Base-by-base conservation (phyloP, 805 yeast genomes). In the Pichia paraexigua region DNA sequence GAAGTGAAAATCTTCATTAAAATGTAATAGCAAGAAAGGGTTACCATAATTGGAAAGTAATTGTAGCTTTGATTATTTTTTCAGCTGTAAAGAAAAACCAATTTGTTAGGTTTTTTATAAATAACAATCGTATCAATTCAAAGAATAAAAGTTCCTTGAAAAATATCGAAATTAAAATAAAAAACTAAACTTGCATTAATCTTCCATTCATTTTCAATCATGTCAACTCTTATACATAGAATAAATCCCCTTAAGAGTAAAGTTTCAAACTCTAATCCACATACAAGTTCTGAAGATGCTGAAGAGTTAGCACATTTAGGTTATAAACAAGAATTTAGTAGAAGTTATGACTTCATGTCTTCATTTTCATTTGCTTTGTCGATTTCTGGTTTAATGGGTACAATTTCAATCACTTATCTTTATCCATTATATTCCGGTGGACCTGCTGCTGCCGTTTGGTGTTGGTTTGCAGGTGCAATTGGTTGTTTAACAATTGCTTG, bases 331-430 rank as follows among this genome's bases (percentile, higher is more conserved):
- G 87, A 82, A 56, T 71, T 83, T 54, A 69, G 65, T 53, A 75
- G 88, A 63, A 74, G 71, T 47, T 82, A 80, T 66, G 72, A 77
- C 20, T 73, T 80, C 51, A 57, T 80, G 45, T 80, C 83, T 44
- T 82, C 83, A 10, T 81, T 78, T 57, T 83, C 85, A 4, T 80
- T 80, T 56, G 85, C 85, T 4, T 74, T 80, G 43, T 77, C 83
- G 28, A 80, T 81, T 56, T 82, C 83, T 63, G 86, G 87, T 20
- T 69, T 82, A 46, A 74, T 80, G 65, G 86, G 87, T 15, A 78
- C 85, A 41, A 75, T 80, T 37, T 71, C 84, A 12, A 78, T 83
- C 37, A 78, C 82, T 10, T 68, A 74, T 46, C 51, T 65, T 49
- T 76, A 75, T 57, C 79, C 80, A 9, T 61, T 75, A 37, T 63